Base-by-base conservation (phyloP, 345 rosid genomes). In the Boechera retrofracta region DNA sequence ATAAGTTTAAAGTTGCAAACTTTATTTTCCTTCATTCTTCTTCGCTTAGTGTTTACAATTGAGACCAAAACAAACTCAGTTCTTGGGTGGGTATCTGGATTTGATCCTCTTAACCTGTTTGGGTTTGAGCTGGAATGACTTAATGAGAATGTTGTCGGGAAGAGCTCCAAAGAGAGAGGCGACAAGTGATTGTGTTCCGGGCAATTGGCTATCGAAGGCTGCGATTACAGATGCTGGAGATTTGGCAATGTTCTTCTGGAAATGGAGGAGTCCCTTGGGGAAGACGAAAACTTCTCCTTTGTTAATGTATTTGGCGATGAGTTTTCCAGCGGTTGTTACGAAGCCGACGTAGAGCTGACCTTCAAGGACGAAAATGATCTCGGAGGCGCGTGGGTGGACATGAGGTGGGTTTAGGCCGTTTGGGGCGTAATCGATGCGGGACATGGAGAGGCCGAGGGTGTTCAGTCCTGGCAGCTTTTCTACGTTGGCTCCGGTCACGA, bases 181-280 rank as follows among this genome's bases (percentile, higher is more conserved):
- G 4, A 81, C 83, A 12, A 86, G 60, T 15, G 85, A 77, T 45
- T 86, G 88, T 63, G 88, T 86, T 28, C 88, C 90, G 0, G 89
- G 90, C 15, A 88, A 41, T 70, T 88, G 92, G 73, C 90, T 86
- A 61, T 88, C 85, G 61, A 86, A 88, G 13, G 85, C 87, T 1
- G 90, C 64, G 3, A 88, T 36, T 4, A 85, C 88, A 2, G 90
- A 65, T 0, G 92, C 89, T 1, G 85, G 78, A 7, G 35, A n/a
- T 13, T 28, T 26, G 4, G 80, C 88, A 42, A 36, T 71, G 75
- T 88, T 88, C 79, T 80, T 83, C 76, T 88, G 91, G 74, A 84
- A 88, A 76, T 88, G 91, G 35, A 88, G 76, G 10, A 88, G 79
- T 24, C 85, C 92, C 56, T 55, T 86, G 0, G 92, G 92, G 78